Conservation (phyloP, 345 rosid genomes). For the Gossypium longicalyx region DNA sequence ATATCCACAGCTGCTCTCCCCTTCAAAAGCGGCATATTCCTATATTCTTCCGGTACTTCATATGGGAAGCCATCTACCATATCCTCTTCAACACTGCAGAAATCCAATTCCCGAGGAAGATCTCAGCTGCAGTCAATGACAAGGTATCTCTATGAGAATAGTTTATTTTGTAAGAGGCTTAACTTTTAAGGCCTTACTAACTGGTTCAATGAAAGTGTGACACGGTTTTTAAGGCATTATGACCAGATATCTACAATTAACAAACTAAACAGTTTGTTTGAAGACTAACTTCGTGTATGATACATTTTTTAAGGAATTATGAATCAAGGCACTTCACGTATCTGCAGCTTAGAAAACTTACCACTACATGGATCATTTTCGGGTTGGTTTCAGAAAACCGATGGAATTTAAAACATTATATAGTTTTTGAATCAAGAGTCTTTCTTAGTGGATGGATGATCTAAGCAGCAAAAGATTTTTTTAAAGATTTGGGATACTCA, state of each 20-base stretch:
- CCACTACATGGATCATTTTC: background rate
- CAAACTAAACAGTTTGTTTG: too few relatives aligned
- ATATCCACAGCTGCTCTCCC: conserved; percentile 95
- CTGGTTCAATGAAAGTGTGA: conserved; percentile 3
- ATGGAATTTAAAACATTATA: background rate
- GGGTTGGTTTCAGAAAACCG: background rate
- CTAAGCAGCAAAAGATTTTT: background rate
- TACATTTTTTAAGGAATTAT: too few relatives aligned
- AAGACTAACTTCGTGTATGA: too few relatives aligned
- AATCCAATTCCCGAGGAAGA: conserved; percentile 99
- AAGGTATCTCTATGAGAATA: conserved; percentile 68
- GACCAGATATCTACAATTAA: background rate
- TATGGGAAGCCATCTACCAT: conserved; percentile 95
- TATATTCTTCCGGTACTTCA: conserved; percentile 83
- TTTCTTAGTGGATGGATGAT: background rate
- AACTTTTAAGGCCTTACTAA: conserved; percentile 29
- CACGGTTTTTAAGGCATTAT: background rate
- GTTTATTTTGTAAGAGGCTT: conserved; percentile 33
- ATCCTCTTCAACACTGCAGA: conserved; percentile 99
- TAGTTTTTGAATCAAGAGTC: too few relatives aligned
- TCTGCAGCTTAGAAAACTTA: background rate
- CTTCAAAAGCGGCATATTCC: conserved; percentile 81
- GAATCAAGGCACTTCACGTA: background rate
- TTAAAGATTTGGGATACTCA: conserved; percentile 29
- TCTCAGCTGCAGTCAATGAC: conserved; percentile 99